phyloP scores from a whole-genome alignment of 257 asterid species.

The Solanum peruvianum region DNA sequence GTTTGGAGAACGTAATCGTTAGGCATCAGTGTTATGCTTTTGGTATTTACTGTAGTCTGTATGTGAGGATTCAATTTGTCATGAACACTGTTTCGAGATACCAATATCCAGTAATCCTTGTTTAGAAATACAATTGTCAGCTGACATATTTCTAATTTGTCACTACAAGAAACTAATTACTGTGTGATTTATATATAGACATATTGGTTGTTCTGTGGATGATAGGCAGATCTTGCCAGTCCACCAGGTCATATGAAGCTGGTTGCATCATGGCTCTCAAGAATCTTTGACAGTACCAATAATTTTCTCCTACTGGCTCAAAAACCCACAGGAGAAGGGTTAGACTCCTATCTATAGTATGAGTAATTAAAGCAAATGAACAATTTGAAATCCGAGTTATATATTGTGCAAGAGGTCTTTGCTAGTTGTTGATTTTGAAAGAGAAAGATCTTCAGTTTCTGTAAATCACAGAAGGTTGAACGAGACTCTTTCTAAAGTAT shows the following conservation, averaged over 20 bases:
- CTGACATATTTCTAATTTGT: not conserved
- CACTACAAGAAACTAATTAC: not conserved
- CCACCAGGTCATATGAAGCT: not conserved
- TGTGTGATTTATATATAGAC: not conserved
- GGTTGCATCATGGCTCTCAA: not conserved
- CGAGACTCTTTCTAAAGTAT: not conserved
- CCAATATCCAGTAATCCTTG: not conserved
- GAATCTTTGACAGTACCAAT: not conserved
- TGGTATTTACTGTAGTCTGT: not conserved
- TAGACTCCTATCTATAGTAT: not conserved
- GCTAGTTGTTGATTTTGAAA: not conserved
- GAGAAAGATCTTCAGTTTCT: not conserved
- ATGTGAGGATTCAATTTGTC: not conserved
- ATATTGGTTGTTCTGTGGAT: not conserved
- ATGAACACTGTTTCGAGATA: not conserved
- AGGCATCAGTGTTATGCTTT: not conserved
- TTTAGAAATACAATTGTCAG: not conserved
- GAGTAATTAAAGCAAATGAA: not conserved
- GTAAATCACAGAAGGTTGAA: not conserved
- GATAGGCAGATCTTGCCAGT: not conserved
- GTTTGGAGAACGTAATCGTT: not conserved
- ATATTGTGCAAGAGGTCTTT: not conserved
- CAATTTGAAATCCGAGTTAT: not conserved
- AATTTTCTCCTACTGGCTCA: not conserved
- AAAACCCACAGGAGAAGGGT: not conserved